Evolutionary conservation across 805 yeast genomes (phyloP), one percentile per base, ranked within the genome.

Genomic region (Sungouiozyma intestinalis): DNA sequence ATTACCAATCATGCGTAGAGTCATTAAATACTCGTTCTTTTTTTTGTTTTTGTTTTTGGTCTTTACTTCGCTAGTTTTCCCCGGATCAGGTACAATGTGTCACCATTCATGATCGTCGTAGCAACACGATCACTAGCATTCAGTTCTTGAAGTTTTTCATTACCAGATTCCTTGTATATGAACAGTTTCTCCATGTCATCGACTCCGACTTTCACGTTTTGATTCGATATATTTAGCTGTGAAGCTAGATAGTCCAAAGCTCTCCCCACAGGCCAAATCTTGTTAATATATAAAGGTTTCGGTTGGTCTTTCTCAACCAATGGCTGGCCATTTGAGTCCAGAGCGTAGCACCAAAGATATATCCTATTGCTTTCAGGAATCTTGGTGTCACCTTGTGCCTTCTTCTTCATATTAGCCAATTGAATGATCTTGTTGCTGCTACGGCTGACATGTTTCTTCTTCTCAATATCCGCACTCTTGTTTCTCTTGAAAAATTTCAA

Each of bases 191-290:
- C 62, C 9, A 48, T 42, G 3, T 43, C 37, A 4, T 46, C 35
- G 2, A 51, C 47, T 7, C 46, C 39, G 17, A 45, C 32, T 15
- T 45, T 45, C 31, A 38, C 40, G 41, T 58, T 59, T 9, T 29
- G 37, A 40, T 60, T 60, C 18, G 43, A 45, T 4, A 60, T 53
- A 27, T 48, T 43, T 32, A 57, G 43, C 36, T 46, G 48, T n/a
- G 42, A 36, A 1, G 64, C 60, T 16, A 60, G 35, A 39, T 45
- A 55, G 43, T 61, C 65, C 24, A 61, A 41, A 3, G 53, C 57
- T 33, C 60, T 52, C 1, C 65, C 65, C 2, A 58, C 42, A 9
- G 64, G 60, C 64, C 65, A 58, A 3, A 52, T 41, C 41, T 55
- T 60, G 43, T 60, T 58, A 11, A 58, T 44, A 41, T 40, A 61